Percentiles rank a stretch among this genome's conserved stretches.
Evolutionary conservation across 202 grass and related monocot genomes (phyloP).

Genomic region (Panicum virgatum): DNA sequence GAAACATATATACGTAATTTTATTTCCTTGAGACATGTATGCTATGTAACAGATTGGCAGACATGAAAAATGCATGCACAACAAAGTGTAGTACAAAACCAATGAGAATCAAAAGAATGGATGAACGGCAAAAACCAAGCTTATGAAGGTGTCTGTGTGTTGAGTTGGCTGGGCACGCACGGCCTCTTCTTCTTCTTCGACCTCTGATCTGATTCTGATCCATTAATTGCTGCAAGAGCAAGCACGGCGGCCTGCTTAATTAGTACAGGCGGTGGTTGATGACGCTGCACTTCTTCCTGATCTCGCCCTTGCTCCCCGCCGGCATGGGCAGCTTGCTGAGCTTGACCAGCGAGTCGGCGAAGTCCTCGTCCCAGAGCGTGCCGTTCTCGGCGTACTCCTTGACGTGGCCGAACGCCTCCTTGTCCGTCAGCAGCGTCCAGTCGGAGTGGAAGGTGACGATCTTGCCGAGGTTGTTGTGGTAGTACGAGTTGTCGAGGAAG

Average conservation of each 20-base stretch:
- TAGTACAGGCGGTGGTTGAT: conserved; percentile 38
- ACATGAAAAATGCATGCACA: neutral
- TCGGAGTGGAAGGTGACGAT: conserved; percentile 67
- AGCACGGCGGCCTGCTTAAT: neutral
- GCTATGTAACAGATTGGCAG: neutral
- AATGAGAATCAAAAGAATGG: neutral
- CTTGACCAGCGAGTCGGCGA: conserved; percentile 59
- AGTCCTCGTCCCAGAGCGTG: conserved; percentile 56
- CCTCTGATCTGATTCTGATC: neutral
- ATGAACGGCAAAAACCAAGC: neutral
- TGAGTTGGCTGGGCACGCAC: neutral
- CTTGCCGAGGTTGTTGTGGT: conserved; percentile 38
- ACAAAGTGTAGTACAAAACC: neutral
- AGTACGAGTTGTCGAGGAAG: conserved; percentile 52
- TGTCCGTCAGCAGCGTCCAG: conserved; percentile 44
- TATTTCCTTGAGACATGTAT: neutral
- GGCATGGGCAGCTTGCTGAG: conserved; percentile 57
- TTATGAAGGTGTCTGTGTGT: neutral
- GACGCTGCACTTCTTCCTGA: conserved; percentile 58
- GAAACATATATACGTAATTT: too few species aligned
- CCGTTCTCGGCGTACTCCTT: conserved; percentile 39
- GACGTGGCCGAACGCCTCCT: conserved; percentile 34
- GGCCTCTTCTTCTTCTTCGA: neutral
- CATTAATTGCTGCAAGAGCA: neutral
- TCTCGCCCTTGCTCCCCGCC: conserved; percentile 47